phyloP scores from a whole-genome alignment of 1,284 basidiomycete genomes.

The Leccinum subrobustum region DNA sequence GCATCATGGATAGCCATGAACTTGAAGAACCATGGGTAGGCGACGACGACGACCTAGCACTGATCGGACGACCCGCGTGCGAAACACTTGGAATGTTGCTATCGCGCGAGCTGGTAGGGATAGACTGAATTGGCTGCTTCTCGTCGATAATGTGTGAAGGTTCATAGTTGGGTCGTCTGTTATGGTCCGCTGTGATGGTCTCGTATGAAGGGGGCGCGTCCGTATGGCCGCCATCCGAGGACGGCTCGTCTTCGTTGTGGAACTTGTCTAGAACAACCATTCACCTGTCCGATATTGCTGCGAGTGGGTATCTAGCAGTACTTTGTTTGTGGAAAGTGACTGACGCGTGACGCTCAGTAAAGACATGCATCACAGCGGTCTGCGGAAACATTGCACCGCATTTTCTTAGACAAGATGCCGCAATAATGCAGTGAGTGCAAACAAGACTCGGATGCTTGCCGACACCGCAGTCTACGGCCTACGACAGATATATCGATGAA shows the following conservation, averaged over 20 bases:
- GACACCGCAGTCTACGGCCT: too few species aligned
- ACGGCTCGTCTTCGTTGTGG: slow-evolving; percentile 6
- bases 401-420: not conserved
- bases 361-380: not conserved
- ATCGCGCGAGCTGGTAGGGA: not conserved
- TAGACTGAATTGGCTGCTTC: slow-evolving; percentile 1
- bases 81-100: not conserved
- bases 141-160: not conserved
- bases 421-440: too few species aligned
- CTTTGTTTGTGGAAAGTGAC: too few species aligned
- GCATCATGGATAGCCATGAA: slow-evolving; percentile 27
- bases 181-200: slow-evolving; percentile 5
- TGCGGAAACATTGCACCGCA: not conserved
- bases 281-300: not conserved
- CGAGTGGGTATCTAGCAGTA: not conserved
- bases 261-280: slow-evolving; percentile 19
- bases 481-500: too few species aligned
- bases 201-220: slow-evolving; percentile 29
- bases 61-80: not conserved
- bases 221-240: not conserved
- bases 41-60: not conserved
- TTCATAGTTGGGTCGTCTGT: not conserved
- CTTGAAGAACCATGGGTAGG: not conserved
- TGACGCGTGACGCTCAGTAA: not conserved
- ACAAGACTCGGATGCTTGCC: too few species aligned